Evolutionary conservation across 2,329 filamentous ascomycete species (phyloP).

Genomic region (Penicillium sp.): DNA sequence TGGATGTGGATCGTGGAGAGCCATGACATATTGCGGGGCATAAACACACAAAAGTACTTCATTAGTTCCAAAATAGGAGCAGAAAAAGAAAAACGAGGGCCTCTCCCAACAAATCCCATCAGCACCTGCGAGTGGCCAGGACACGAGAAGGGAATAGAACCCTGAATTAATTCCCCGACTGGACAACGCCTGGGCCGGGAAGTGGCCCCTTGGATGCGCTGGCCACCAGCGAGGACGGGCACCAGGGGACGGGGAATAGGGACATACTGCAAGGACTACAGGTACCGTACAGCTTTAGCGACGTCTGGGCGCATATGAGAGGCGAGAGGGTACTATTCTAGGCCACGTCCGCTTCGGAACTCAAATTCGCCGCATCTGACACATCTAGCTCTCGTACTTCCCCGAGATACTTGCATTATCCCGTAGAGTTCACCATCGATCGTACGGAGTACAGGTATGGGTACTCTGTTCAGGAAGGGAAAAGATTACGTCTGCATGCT

Average conservation of each 20-base stretch:
- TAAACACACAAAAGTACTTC: neutral
- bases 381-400: slow-evolving; percentile 19
- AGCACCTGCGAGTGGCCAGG: neutral
- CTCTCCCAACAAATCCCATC: neutral
- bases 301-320: slow-evolving; percentile 10
- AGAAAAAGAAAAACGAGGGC: neutral
- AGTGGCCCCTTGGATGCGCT: slow-evolving; percentile 1
- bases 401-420: slow-evolving; percentile 12
- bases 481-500: neutral
- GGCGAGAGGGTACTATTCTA: slow-evolving; percentile 12
- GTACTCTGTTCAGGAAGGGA: neutral
- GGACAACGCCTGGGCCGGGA: slow-evolving; percentile 9
- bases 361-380: slow-evolving; percentile 33
- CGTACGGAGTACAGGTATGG: slow-evolving; percentile 1
- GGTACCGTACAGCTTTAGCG: slow-evolving; percentile 24
- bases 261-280: slow-evolving; percentile 26
- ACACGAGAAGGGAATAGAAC: neutral
- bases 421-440: slow-evolving; percentile 22
- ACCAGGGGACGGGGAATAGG: neutral
- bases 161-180: slow-evolving; percentile 25
- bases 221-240: neutral
- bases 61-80: neutral
- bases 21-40: slow-evolving; percentile 3
- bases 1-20: neutral
- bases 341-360: slow-evolving; percentile 14